Conservation (phyloP, 805 yeast genomes). For the Metschnikowia peoriensis region DNA sequence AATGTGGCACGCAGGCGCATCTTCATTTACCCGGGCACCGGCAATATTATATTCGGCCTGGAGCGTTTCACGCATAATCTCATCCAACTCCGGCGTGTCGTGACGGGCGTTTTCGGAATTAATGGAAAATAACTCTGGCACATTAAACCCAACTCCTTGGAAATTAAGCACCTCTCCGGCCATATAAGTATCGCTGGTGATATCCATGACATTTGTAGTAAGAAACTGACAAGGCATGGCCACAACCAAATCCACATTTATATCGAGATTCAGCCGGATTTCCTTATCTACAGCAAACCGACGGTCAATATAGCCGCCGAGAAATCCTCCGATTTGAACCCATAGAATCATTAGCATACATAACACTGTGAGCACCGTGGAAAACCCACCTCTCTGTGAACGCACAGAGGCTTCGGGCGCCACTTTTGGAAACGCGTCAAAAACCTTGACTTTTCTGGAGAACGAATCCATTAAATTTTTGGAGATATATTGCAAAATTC, state of each 20-base stretch:
- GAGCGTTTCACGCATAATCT: constrained; percentile 61
- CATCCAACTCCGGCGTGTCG: constrained; percentile 63
- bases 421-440: constrained; percentile 48
- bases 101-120: constrained; percentile 46
- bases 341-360: constrained; percentile 68
- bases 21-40: constrained; percentile 46
- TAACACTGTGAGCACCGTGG: constrained; percentile 63
- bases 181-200: constrained; percentile 70
- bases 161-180: constrained; percentile 75
- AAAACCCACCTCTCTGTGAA: constrained; percentile 73
- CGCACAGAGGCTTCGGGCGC: constrained; percentile 60
- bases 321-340: constrained; percentile 79
- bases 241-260: constrained; percentile 78
- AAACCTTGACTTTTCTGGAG: constrained; percentile 40
- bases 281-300: constrained; percentile 71
- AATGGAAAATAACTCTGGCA: constrained; percentile 50
- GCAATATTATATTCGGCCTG: constrained; percentile 57
- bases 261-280: constrained; percentile 54
- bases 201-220: constrained; percentile 74
- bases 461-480: constrained; percentile 32
- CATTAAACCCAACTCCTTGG: constrained; percentile 58
- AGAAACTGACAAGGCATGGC: constrained; percentile 80
- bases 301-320: constrained; percentile 79
- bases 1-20: constrained; percentile 80
- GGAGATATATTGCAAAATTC: not conserved